Evolutionary conservation across 2,329 filamentous ascomycete species (phyloP).

Genomic region (Seiridium cupressi): DNA sequence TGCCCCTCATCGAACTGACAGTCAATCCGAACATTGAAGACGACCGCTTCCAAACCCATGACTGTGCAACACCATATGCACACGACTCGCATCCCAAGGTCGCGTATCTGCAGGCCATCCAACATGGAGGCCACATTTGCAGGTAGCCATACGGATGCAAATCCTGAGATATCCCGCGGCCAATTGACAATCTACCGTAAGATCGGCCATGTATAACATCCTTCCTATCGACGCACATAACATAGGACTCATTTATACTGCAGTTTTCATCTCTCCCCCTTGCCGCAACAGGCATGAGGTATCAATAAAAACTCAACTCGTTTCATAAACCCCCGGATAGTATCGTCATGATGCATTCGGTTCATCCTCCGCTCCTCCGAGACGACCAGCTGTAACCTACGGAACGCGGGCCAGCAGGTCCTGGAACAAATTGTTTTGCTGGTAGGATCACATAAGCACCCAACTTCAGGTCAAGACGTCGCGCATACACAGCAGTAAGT

Average conservation of each 20-base stretch:
- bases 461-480: too few species aligned
- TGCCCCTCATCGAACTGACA: not conserved
- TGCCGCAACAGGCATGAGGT: not conserved
- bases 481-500: too few species aligned
- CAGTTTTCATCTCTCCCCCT: not conserved
- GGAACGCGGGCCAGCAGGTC: too few species aligned
- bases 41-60: not conserved
- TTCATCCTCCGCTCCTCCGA: not conserved
- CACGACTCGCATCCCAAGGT: not conserved
- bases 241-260: not conserved
- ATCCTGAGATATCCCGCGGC: not conserved
- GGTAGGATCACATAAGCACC: too few species aligned
- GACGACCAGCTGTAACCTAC: too few species aligned
- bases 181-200: not conserved
- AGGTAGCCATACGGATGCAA: constrained; percentile 1
- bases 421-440: too few species aligned
- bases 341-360: not conserved
- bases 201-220: not conserved
- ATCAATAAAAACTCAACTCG: not conserved
- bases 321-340: too few species aligned
- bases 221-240: not conserved
- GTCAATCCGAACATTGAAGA: not conserved
- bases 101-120: constrained; percentile 1
- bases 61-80: not conserved
- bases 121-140: not conserved